phyloP scores from a whole-genome alignment of 2,329 filamentous ascomycete genomes.

The Phialocephala subalpina region DNA sequence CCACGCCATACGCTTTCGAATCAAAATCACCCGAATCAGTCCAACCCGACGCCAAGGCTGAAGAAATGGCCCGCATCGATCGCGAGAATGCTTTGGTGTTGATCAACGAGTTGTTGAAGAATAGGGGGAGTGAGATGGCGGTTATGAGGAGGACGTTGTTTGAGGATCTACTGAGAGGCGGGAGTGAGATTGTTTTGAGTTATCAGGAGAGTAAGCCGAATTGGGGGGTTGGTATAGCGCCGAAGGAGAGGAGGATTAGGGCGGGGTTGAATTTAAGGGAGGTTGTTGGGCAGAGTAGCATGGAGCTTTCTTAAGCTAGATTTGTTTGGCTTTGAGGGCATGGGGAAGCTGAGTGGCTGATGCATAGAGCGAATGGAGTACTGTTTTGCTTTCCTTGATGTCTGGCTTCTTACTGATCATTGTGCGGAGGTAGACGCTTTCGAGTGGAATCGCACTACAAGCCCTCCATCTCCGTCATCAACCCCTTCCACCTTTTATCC shows the following conservation, averaged over 20 bases:
- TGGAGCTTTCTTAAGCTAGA: constrained; percentile 23
- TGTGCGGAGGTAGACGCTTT: too few relatives aligned
- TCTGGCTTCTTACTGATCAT: too few relatives aligned
- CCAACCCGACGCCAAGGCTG: constrained; percentile 40
- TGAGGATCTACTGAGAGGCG: constrained; percentile 57
- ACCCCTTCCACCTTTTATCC: too few relatives aligned
- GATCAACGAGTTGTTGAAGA: constrained; percentile 61
- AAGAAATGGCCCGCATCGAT: constrained; percentile 59
- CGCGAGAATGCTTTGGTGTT: constrained; percentile 69
- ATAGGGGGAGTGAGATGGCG: constrained; percentile 51
- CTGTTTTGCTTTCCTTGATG: too few relatives aligned
- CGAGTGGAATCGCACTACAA: too few relatives aligned
- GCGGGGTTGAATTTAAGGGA: constrained; percentile 29
- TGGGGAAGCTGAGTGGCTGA: too few relatives aligned
- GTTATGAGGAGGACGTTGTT: constrained; percentile 51
- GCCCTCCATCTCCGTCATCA: too few relatives aligned
- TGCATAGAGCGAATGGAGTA: too few relatives aligned
- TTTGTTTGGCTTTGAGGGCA: too few relatives aligned
- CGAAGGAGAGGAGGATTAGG: constrained; percentile 21
- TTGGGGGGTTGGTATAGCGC: constrained; percentile 11
- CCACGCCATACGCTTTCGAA: constrained; percentile 19
- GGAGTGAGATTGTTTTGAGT: constrained; percentile 47
- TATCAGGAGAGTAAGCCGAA: constrained; percentile 31
- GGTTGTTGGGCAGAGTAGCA: constrained; percentile 25
- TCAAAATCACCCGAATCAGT: constrained; percentile 27